phyloP scores from a whole-genome alignment of 2,329 filamentous ascomycete species.

The Colletotrichum liriopes region DNA sequence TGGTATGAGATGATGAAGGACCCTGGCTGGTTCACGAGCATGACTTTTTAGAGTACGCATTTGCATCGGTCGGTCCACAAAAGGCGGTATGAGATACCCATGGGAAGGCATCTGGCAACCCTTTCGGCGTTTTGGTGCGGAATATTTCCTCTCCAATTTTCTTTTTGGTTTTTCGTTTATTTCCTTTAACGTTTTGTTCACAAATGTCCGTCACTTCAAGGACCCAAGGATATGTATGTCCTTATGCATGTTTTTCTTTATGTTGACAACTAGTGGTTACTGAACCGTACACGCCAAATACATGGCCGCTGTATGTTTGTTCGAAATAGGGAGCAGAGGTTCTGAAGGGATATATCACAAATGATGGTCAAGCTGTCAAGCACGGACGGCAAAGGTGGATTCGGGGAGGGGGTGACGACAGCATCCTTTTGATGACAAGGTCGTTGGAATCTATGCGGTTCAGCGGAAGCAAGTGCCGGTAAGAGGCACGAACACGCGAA shows the following conservation, averaged over 20 bases:
- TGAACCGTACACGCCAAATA: neutral
- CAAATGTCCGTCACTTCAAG: neutral
- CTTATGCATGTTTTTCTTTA: neutral
- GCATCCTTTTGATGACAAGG: neutral
- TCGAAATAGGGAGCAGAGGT: neutral
- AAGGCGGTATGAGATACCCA: conserved; percentile 35
- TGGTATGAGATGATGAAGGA: conserved; percentile 27
- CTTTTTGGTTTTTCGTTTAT: neutral
- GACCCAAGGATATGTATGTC: neutral
- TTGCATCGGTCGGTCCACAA: conserved; percentile 41
- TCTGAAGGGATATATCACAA: neutral
- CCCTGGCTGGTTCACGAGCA: conserved; percentile 39
- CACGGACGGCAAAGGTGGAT: neutral
- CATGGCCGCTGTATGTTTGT: conserved; percentile 9
- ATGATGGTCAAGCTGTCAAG: neutral
- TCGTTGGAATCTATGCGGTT: neutral
- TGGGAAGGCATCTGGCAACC: conserved; percentile 15
- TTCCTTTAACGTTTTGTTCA: conserved; percentile 1
- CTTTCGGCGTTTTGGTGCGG: conserved; percentile 25
- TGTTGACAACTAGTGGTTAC: neutral
- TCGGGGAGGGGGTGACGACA: neutral
- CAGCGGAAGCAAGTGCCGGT: conserved; percentile 22
- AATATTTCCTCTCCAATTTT: neutral
- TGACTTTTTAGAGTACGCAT: conserved; percentile 42
- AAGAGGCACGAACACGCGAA: conserved; percentile 8